Conservation (phyloP, 192 early-diverging fungal genomes). For the Backusella psychrophila region DNA sequence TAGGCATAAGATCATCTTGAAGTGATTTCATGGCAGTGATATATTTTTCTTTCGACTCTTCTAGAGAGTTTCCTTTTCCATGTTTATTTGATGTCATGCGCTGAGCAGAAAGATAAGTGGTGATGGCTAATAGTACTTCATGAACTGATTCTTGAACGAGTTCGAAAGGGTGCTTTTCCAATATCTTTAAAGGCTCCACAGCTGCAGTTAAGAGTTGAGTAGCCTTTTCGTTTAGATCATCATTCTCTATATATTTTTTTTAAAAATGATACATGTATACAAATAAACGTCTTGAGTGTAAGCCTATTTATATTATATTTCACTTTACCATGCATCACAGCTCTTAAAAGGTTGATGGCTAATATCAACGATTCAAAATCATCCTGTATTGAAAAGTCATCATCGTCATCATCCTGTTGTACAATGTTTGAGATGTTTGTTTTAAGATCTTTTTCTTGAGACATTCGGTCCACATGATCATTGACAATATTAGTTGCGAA, state of each 20-base stretch:
- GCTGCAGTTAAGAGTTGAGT: constrained; percentile 36
- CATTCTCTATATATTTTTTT: constrained; percentile 37
- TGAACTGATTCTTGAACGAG: constrained; percentile 44
- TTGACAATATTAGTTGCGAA: constrained; percentile 67
- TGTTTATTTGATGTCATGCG: constrained; percentile 12
- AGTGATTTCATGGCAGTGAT: constrained; percentile 76
- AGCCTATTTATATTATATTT: not conserved
- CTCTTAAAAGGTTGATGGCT: constrained; percentile 61
- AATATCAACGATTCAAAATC: constrained; percentile 56
- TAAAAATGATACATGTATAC: not conserved
- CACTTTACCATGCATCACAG: constrained; percentile 57
- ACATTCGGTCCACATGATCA: constrained; percentile 34
- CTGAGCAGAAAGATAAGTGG: constrained; percentile 39
- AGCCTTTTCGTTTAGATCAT: constrained; percentile 41
- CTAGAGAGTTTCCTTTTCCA: not conserved
- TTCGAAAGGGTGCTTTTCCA: constrained; percentile 38
- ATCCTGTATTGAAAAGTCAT: constrained; percentile 40
- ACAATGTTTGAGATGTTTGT: constrained; percentile 29
- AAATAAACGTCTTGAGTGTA: not conserved
- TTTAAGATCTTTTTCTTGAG: not conserved
- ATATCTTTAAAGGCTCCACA: constrained; percentile 33
- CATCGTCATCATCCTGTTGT: constrained; percentile 28
- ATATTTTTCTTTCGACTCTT: constrained; percentile 57
- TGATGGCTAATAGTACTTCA: constrained; percentile 47
- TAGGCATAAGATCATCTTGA: constrained; percentile 75